Evolutionary conservation across 2,329 filamentous ascomycete genomes (phyloP).

Genomic region (Zasmidium angulare): DNA sequence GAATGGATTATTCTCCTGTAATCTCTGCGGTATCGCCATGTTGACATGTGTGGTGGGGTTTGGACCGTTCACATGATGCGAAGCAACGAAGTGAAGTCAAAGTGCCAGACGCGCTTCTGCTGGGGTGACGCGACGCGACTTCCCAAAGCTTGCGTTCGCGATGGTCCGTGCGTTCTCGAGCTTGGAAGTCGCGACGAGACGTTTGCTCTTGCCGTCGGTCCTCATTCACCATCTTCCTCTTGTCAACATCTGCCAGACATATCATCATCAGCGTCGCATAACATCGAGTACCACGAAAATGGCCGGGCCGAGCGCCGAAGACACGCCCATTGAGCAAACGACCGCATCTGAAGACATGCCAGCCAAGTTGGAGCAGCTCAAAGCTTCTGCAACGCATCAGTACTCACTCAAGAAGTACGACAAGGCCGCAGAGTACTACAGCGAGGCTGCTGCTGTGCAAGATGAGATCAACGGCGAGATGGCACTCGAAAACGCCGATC

Average conservation of each 20-base stretch:
- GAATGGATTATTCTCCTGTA: conserved; percentile 42
- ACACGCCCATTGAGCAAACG: neutral
- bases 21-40: conserved; percentile 16
- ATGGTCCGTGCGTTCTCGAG: neutral
- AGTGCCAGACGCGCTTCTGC: neutral
- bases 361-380: conserved; percentile 61
- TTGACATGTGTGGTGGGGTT: neutral
- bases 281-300: neutral
- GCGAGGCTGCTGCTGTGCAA: conserved; percentile 84
- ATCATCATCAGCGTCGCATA: neutral
- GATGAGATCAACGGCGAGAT: conserved; percentile 90
- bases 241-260: neutral
- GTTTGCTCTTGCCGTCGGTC: neutral
- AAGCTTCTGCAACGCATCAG: conserved; percentile 75
- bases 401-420: conserved; percentile 89
- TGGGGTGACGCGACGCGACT: neutral
- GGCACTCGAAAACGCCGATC: conserved; percentile 83
- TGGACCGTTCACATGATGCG: neutral
- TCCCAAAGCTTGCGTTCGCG: neutral
- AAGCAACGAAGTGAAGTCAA: neutral
- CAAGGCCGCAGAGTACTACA: conserved; percentile 82
- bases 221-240: neutral
- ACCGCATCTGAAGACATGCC: conserved; percentile 17
- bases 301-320: neutral
- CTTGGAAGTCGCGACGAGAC: neutral